Conservation (phyloP, 2,329 filamentous ascomycete species). For the Trichoderma semiorbis region DNA sequence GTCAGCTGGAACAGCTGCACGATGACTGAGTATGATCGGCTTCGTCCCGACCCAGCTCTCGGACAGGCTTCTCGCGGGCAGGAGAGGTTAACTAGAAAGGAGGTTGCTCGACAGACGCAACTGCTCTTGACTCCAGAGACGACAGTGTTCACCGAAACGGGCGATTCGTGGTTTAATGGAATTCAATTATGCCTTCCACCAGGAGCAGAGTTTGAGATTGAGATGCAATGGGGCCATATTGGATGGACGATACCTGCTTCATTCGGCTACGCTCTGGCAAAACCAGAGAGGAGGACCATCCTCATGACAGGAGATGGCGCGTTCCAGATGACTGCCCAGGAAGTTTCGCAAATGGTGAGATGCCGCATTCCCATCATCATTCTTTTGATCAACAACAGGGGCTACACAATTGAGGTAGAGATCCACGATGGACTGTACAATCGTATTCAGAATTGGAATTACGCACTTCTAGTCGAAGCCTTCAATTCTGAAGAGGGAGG, state of each 20-base stretch:
- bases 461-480: neutral
- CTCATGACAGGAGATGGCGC: constrained; percentile 20
- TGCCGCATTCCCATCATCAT: constrained; percentile 18
- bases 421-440: neutral
- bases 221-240: constrained; percentile 21
- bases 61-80: neutral
- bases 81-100: neutral
- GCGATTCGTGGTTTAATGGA: constrained; percentile 12
- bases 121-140: neutral
- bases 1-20: neutral
- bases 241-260: constrained; percentile 20
- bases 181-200: constrained; percentile 15
- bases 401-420: neutral
- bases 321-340: constrained; percentile 21
- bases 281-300: neutral
- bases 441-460: neutral
- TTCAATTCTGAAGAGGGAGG: neutral
- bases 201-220: constrained; percentile 18
- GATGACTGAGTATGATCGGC: neutral
- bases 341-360: constrained; percentile 21
- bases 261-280: neutral
- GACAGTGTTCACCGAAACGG: neutral
- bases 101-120: neutral
- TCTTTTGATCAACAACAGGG: constrained; percentile 16
- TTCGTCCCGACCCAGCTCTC: neutral